Percentiles rank a stretch among this genome's conserved stretches.
These are phyloP conservation scores for Myxozyma kluyveri DNA, from an alignment of 805 yeast genomes.

Conservation along the genomic window DNA sequence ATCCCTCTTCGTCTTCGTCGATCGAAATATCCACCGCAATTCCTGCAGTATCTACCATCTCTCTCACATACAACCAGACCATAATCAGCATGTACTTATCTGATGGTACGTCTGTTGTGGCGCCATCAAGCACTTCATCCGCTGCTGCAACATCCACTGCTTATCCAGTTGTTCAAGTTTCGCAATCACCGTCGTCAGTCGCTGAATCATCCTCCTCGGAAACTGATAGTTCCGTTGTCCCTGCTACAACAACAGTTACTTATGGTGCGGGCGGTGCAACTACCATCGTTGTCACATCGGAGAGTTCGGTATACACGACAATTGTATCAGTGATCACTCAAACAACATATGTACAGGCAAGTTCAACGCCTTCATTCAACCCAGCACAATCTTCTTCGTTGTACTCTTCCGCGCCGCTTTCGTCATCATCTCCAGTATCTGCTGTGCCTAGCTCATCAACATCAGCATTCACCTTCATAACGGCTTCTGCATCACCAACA, in stretches of 20 bases:
- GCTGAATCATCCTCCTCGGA: neutral
- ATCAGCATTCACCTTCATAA: neutral
- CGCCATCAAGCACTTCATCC: neutral
- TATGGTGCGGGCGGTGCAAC: neutral
- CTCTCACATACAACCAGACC: no score
- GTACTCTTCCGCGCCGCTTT: neutral
- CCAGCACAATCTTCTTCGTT: neutral
- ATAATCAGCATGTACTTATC: no score
- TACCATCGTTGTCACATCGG: neutral
- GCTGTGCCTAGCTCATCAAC: constrained; percentile 5
- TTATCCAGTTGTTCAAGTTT: neutral
- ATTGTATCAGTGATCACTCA: neutral
- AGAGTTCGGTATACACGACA: neutral
- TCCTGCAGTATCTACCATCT: neutral
- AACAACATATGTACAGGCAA: no score
- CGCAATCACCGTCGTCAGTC: neutral
- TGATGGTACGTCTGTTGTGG: no score
- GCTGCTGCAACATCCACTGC: neutral
- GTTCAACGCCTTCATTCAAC: no score
- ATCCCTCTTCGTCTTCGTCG: no score
- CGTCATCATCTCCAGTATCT: neutral
- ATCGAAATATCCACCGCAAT: no score
- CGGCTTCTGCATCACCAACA: neutral
- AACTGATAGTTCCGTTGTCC: neutral
- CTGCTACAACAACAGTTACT: neutral